Evolutionary conservation across 2,329 filamentous ascomycete species (phyloP).

Genomic region (Aspergillus calidoustus): DNA sequence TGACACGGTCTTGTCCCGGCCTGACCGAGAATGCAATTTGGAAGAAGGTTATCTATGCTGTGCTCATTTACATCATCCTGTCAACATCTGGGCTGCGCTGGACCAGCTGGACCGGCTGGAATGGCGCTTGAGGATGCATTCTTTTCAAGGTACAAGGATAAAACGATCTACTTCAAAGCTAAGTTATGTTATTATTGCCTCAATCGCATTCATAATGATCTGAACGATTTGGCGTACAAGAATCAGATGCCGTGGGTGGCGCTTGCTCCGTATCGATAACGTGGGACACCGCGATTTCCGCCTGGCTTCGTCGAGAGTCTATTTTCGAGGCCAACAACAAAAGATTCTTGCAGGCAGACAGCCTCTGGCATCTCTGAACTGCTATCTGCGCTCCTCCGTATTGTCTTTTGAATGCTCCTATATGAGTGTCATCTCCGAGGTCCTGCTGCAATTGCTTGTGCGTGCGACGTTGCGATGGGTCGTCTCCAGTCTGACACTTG

Average conservation of each 20-base stretch:
- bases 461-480: constrained; percentile 11
- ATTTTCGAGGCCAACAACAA: neutral
- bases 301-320: constrained; percentile 18
- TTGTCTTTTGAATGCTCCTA: neutral
- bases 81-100: neutral
- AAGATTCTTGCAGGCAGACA: neutral
- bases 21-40: constrained; percentile 9
- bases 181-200: neutral
- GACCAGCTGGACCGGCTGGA: neutral
- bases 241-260: constrained; percentile 14
- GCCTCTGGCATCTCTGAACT: neutral
- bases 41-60: constrained; percentile 10
- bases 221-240: neutral
- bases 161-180: neutral
- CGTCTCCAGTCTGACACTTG: constrained; percentile 12
- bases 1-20: constrained; percentile 4
- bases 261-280: constrained; percentile 24
- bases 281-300: constrained; percentile 27
- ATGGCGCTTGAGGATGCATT: neutral
- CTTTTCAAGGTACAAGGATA: constrained; percentile 8
- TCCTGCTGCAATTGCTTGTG: constrained; percentile 5
- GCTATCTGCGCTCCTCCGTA: neutral
- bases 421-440: neutral
- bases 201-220: constrained; percentile 5
- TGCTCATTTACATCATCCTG: constrained; percentile 9